Conservation (phyloP, 2,329 filamentous ascomycete species). For the Colletotrichum nymphaeae region DNA sequence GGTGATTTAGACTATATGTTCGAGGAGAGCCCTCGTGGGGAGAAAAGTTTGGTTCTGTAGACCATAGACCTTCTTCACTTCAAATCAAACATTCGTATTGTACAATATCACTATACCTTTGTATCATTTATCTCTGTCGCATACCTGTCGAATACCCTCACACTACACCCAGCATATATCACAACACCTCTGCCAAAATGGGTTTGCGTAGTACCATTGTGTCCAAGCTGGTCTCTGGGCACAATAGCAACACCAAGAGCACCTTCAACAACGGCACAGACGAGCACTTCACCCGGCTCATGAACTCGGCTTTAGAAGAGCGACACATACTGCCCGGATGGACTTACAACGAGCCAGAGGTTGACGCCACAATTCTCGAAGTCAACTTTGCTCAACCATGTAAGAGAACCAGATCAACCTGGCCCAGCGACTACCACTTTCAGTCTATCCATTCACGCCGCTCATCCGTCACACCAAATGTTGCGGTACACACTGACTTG, state of each 20-base stretch:
- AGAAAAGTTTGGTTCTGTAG: background rate
- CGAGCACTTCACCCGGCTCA: constrained; percentile 14
- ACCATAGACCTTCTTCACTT: background rate
- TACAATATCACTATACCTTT: background rate
- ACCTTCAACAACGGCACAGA: background rate
- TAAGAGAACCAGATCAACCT: background rate
- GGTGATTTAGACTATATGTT: background rate
- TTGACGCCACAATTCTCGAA: background rate
- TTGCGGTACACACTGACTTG: constrained; percentile 21
- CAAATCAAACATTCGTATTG: background rate
- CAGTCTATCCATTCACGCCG: background rate
- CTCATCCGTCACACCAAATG: background rate
- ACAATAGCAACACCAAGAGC: background rate
- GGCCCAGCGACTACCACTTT: constrained; percentile 26
- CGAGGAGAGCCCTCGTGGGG: background rate
- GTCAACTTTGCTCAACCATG: constrained; percentile 2
- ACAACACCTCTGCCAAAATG: background rate
- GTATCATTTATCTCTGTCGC: background rate
- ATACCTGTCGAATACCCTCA: background rate
- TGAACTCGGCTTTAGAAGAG: constrained; percentile 27
- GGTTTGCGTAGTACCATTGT: background rate
- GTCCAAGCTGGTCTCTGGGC: background rate
- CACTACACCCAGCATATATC: background rate
- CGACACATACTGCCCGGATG: constrained; percentile 1
- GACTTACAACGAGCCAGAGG: constrained; percentile 11